A percentile compares a stretch with the other conserved stretches of the same genome.
These are phyloP conservation scores for Chlamydomonas schloesseri DNA, from an alignment of 139 green algal genomes.

Conservation along the genomic window DNA sequence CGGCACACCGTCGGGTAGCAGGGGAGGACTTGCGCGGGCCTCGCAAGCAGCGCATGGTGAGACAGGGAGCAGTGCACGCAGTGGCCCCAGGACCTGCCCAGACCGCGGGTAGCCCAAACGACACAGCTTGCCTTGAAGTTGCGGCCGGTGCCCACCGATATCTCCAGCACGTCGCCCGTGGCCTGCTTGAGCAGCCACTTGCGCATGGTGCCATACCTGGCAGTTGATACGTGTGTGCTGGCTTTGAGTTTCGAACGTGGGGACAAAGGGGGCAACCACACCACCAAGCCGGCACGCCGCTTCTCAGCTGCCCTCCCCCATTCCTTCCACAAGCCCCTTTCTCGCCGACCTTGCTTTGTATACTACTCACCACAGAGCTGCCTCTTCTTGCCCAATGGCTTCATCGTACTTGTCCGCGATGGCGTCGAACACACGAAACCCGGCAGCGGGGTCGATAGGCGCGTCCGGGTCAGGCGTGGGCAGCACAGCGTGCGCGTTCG, in stretches of 20 bases:
- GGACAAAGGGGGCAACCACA: no score
- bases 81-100: neutral
- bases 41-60: no score
- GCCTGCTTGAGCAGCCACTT: constrained; percentile 21
- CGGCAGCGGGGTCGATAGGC: neutral
- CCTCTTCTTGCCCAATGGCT: constrained; percentile 42
- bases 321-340: no score
- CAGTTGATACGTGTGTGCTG: no score
- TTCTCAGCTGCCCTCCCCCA: no score
- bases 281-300: no score
- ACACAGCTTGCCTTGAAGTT: constrained; percentile 31
- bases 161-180: constrained; percentile 28
- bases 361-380: constrained; percentile 30
- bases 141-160: constrained; percentile 37
- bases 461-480: neutral
- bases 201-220: constrained; percentile 41
- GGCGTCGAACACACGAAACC: constrained; percentile 24
- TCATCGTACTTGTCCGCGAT: constrained; percentile 37
- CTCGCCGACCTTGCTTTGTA: no score
- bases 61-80: no score
- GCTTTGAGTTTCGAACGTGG: no score
- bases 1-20: no score
- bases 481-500: neutral
- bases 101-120: neutral
- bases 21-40: no score